These are phyloP conservation scores for Pseudogymnoascus sp. DNA, from an alignment of 2,329 filamentous ascomycete species.

Conservation along the genomic window DNA sequence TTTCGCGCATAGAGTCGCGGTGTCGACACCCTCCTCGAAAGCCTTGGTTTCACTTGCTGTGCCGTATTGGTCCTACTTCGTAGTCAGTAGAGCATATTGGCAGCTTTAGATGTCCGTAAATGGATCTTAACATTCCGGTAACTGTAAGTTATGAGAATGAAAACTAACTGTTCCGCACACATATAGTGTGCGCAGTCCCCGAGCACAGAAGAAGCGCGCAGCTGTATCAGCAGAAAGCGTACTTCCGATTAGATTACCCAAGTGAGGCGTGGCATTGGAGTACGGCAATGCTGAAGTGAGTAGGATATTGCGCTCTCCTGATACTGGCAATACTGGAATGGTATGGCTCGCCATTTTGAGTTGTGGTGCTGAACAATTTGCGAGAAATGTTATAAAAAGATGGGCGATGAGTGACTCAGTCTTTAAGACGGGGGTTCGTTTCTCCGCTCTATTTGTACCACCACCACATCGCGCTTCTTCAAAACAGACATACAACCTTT, in stretches of 20 bases:
- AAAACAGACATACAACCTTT: no score
- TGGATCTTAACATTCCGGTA: no score
- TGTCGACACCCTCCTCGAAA: not conserved
- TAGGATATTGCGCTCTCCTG: not conserved
- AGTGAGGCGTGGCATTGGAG: not conserved
- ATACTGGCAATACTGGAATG: not conserved
- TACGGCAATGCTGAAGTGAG: no score
- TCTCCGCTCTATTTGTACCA: no score
- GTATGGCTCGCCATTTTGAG: no score
- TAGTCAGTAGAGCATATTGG: not conserved
- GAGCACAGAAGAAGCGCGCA: not conserved
- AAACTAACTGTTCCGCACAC: not conserved
- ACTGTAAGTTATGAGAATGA: not conserved
- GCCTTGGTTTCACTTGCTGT: not conserved
- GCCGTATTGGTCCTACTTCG: not conserved
- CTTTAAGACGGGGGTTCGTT: no score
- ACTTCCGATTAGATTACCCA: not conserved
- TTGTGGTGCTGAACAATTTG: no score
- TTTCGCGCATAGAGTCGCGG: not conserved
- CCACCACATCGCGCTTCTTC: no score
- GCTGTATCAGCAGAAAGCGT: not conserved
- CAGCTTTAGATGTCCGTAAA: no score
- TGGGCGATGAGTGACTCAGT: no score
- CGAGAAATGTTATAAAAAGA: no score
- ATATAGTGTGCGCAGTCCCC: not conserved